phyloP scores from a whole-genome alignment of 768 basidiomycete genomes.

The Termitomyces bulborhizus region DNA sequence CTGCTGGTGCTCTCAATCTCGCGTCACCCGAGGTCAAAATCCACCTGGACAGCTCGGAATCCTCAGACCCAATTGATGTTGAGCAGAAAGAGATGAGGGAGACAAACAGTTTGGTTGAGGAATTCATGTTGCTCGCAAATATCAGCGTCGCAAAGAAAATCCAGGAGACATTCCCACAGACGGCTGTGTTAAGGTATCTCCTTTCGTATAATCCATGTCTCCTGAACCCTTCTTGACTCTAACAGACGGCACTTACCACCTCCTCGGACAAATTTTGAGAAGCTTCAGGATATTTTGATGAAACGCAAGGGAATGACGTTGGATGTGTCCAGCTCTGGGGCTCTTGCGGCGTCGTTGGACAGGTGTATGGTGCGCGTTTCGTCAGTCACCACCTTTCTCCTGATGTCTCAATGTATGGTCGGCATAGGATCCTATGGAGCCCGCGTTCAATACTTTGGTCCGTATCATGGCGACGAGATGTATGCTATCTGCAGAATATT shows the following conservation, averaged over 20 bases:
- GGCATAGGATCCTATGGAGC: constrained; percentile 67
- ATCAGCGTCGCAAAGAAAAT: constrained; percentile 90
- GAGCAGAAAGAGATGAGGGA: constrained; percentile 90
- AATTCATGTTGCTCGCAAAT: constrained; percentile 98
- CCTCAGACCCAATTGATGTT: constrained; percentile 93
- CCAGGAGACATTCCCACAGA: constrained; percentile 92
- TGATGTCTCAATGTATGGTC: not conserved
- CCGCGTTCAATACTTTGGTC: constrained; percentile 95
- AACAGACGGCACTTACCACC: constrained; percentile 84
- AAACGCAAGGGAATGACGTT: constrained; percentile 80
- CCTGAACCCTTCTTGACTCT: not conserved
- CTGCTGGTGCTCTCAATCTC: constrained; percentile 93
- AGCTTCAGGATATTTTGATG: constrained; percentile 82
- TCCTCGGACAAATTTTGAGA: constrained; percentile 91
- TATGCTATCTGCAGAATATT: constrained; percentile 98
- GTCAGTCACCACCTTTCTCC: not conserved
- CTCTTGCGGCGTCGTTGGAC: constrained; percentile 85
- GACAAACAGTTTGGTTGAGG: constrained; percentile 96
- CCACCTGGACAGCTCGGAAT: constrained; percentile 87
- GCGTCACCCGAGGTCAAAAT: constrained; percentile 99
- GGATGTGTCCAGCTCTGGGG: constrained; percentile 88
- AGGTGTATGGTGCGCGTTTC: constrained; percentile 58
- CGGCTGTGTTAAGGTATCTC: constrained; percentile 78
- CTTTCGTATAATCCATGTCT: not conserved
- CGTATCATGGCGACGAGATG: constrained; percentile 99